Evolutionary conservation across 345 rosid species (phyloP), one percentile per base, ranked within the genome.

Genomic region (Lepidium sativum): DNA sequence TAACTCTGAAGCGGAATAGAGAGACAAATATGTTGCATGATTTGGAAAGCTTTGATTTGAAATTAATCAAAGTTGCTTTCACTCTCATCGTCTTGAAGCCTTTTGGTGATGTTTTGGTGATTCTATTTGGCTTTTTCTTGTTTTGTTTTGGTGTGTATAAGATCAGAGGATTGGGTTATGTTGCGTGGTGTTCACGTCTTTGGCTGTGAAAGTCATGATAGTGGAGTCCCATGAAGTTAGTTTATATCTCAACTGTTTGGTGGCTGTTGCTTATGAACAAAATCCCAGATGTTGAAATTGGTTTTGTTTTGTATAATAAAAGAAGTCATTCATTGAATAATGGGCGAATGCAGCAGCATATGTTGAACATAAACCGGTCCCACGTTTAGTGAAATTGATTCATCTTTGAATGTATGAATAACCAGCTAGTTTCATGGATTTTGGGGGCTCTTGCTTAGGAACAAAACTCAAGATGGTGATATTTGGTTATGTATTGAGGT

Each of bases 41-140:
- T 5, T 35, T 77, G 16, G 82, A 63, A 81, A 88, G 77, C 86
- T 82, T 85, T 72, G 81, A 67, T 77, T 57, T 78, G 62, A 82
- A 80, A 85, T 80, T 73, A 78, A 70, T 61, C 43, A 82, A 75
- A 78, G 83, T 71, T 65, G 76, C 64, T 73, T 83, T 85, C 75
- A 77, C 61, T 82, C 77, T 82, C 80, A 73, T 75, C 15, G 67
- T 67, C 15, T 73, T 23, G 54, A 67, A 73, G 54, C 74, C 67
- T 70, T 35, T n/a, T 27, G 21, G 27, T 40, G 29, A 13, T 75
- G 71, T 59, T 76, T 57, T 78, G 63, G 20, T 27, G 53, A 15
- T 23, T 54, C 38, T 65, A 54, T 55, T 67, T 69, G 60, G 50
- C 9, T 43, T 59, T 52, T 21, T n/a, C 40, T 18, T 20, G 51